These are phyloP conservation scores for Cnidoscolus chayamansa DNA, from an alignment of 441 rosid species.

Conservation along the genomic window DNA sequence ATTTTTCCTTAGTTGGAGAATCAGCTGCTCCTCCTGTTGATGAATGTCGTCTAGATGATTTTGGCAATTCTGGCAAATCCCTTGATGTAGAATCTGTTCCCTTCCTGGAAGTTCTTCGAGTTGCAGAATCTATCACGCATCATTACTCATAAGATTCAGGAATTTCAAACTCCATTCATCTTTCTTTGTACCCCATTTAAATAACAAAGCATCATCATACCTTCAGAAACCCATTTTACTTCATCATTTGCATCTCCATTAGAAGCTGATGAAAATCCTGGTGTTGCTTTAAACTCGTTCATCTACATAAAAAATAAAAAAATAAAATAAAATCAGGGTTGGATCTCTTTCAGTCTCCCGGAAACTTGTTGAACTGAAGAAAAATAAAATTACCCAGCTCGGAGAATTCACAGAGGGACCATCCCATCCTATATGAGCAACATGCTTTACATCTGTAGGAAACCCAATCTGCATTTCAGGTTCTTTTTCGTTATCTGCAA, in stretches of 20 bases:
- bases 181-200: neutral
- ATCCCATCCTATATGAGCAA: constrained; percentile 92
- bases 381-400: constrained; percentile 54
- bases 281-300: constrained; percentile 45
- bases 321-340: neutral
- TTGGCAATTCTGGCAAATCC: constrained; percentile 43
- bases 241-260: constrained; percentile 19
- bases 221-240: constrained; percentile 40
- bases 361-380: no score
- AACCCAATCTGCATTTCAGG: constrained; percentile 70
- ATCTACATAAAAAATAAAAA: constrained; percentile 39
- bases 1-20: constrained; percentile 38
- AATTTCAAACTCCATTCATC: neutral
- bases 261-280: no score
- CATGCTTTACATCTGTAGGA: constrained; percentile 96
- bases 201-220: constrained; percentile 21
- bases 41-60: constrained; percentile 47
- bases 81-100: constrained; percentile 22
- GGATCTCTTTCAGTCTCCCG: neutral
- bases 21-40: constrained; percentile 25
- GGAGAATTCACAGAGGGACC: constrained; percentile 65
- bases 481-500: constrained; percentile 74
- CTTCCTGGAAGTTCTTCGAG: constrained; percentile 12
- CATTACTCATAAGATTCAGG: neutral
- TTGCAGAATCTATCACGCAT: constrained; percentile 19